Evolutionary conservation across 129 eudicot genomes (phyloP).

Genomic region (Artemisia tridentata): DNA sequence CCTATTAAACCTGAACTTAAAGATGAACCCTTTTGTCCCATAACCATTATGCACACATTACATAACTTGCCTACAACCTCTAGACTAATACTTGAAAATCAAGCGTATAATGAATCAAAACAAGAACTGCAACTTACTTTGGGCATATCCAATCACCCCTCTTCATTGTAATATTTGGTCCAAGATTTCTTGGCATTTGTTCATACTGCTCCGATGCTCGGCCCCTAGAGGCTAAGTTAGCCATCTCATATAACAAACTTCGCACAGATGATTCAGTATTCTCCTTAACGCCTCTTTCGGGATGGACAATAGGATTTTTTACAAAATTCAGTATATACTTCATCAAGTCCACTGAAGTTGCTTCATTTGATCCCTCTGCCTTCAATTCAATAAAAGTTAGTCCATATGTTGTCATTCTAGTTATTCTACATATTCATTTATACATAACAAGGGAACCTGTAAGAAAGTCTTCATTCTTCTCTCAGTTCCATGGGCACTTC

Average conservation of each 20-base stretch:
- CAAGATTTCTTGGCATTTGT: conserved; percentile 46
- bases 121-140: conserved; percentile 46
- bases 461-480: conserved; percentile 76
- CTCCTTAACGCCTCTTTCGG: conserved; percentile 43
- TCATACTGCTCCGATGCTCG: conserved; percentile 30
- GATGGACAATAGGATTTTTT: conserved; percentile 48
- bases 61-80: background rate
- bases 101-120: background rate
- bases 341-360: conserved; percentile 68
- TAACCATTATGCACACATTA: background rate
- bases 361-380: conserved; percentile 60
- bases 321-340: conserved; percentile 81
- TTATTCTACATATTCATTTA: background rate
- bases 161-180: conserved; percentile 76
- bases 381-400: conserved; percentile 18
- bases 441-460: conserved; percentile 27
- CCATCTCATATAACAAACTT: conserved; percentile 52
- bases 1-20: no score
- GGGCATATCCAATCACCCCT: conserved; percentile 92
- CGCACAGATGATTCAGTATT: conserved; percentile 59
- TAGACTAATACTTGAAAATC: background rate
- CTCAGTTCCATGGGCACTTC: conserved; percentile 48
- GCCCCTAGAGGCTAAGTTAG: conserved; percentile 26
- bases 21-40: no score
- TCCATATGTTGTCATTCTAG: no score